These are phyloP conservation scores for Dryadomyces quercus-mongolicae DNA, from an alignment of 2,329 filamentous ascomycete species.

Conservation along the genomic window DNA sequence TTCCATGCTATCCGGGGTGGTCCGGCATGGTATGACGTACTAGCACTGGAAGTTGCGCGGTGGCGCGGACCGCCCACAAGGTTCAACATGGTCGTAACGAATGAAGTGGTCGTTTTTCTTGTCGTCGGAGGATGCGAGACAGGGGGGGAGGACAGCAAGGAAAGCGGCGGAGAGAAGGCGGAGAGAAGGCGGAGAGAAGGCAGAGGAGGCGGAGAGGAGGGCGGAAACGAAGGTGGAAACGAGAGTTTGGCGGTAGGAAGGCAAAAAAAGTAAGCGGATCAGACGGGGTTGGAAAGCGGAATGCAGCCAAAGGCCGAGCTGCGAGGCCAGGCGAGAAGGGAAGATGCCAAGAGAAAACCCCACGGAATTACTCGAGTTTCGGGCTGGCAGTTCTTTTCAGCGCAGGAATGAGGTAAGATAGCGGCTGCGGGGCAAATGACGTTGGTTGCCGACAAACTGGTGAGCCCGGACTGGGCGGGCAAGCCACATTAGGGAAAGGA, in stretches of 20 bases:
- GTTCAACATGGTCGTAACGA: conserved; percentile 7
- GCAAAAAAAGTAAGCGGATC: not conserved
- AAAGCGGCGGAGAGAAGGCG: no score
- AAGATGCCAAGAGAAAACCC: not conserved
- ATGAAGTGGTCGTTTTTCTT: no score
- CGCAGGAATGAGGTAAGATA: not conserved
- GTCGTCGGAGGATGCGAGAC: no score
- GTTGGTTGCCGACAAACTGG: not conserved
- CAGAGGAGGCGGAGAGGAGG: not conserved
- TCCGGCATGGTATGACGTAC: conserved; percentile 15
- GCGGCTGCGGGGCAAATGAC: not conserved
- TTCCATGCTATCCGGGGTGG: not conserved
- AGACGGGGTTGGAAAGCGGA: not conserved
- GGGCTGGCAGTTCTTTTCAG: not conserved
- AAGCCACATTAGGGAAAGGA: no score
- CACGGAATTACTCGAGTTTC: not conserved
- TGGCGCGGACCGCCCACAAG: conserved; percentile 14
- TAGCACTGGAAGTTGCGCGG: conserved; percentile 22
- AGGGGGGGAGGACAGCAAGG: no score
- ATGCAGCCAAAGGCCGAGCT: not conserved
- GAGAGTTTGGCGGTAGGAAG: not conserved
- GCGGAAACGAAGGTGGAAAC: not conserved
- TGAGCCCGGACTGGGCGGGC: not conserved
- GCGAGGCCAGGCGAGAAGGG: not conserved
- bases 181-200: not conserved